Percentiles rank a stretch among this genome's conserved stretches.
phyloP scores from a whole-genome alignment of 2,329 filamentous ascomycete species.

The Xylariaceae sp. region DNA sequence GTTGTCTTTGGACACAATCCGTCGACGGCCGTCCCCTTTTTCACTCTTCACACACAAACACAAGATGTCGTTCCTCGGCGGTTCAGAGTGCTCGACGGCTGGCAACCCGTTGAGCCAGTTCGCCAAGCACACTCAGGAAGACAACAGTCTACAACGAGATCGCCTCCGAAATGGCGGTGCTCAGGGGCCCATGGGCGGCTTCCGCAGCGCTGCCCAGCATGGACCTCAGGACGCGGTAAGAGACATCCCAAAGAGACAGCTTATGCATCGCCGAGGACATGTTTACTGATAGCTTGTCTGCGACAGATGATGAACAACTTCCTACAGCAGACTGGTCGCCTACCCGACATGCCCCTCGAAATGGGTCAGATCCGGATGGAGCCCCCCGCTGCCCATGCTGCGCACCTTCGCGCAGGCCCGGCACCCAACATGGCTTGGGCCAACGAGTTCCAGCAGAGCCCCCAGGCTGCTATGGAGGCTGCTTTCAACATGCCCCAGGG shows the following conservation, averaged over 20 bases:
- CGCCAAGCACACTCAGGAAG: constrained; percentile 93
- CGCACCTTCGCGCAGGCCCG: constrained; percentile 49
- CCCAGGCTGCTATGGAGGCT: constrained; percentile 65
- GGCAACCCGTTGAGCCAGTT: constrained; percentile 96
- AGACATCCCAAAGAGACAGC: background rate
- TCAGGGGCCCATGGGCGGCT: constrained; percentile 65
- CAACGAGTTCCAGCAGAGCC: constrained; percentile 43
- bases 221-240: constrained; percentile 68
- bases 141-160: constrained; percentile 90
- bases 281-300: constrained; percentile 26
- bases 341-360: constrained; percentile 51
- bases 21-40: constrained; percentile 2
- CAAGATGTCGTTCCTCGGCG: constrained; percentile 89
- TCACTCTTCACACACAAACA: constrained; percentile 11
- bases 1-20: background rate
- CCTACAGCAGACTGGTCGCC: constrained; percentile 67
- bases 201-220: constrained; percentile 66
- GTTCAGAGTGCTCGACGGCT: constrained; percentile 92
- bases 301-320: constrained; percentile 87
- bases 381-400: constrained; percentile 40
- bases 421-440: constrained; percentile 49
- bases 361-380: constrained; percentile 42
- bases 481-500: constrained; percentile 56
- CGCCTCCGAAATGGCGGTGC: constrained; percentile 73
- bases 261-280: background rate